Conservation (phyloP, 805 yeast species). For the Blastobotrys chiropterorum region DNA sequence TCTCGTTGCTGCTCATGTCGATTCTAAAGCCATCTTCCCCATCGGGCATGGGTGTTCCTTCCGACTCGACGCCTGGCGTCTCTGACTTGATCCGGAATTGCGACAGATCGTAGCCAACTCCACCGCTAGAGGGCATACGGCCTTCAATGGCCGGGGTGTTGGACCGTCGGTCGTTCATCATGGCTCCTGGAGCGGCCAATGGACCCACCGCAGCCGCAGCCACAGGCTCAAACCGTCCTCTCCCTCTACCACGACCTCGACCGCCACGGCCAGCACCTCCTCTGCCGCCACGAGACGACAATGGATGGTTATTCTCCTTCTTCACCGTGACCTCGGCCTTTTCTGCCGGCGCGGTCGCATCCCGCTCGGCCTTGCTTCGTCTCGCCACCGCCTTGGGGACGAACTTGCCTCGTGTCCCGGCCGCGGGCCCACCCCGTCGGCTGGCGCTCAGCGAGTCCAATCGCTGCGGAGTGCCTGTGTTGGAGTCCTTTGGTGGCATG, state of each 20-base stretch:
- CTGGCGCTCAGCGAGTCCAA: constrained; percentile 14
- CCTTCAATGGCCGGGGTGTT: constrained; percentile 4
- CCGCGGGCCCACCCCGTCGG: constrained; percentile 10
- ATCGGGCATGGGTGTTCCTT: constrained; percentile 11
- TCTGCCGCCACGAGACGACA: constrained; percentile 10
- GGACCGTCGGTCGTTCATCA: neutral
- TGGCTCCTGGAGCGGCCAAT: constrained; percentile 29
- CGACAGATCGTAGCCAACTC: neutral
- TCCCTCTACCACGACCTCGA: constrained; percentile 18
- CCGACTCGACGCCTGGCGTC: constrained; percentile 13
- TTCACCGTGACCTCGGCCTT: constrained; percentile 27
- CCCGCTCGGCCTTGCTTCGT: constrained; percentile 78
- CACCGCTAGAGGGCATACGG: neutral
- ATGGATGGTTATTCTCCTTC: constrained; percentile 16
- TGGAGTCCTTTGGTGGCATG: neutral
- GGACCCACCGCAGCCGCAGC: constrained; percentile 31
- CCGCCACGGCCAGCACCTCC: constrained; percentile 16
- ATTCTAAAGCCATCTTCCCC: constrained; percentile 11
- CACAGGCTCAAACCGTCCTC: constrained; percentile 21
- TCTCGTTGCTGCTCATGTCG: constrained; percentile 16
- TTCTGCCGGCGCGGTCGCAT: constrained; percentile 60
- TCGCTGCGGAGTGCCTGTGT: constrained; percentile 1
- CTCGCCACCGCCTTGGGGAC: constrained; percentile 85
- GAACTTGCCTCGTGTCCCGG: constrained; percentile 42
- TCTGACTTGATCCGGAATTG: constrained; percentile 16